Base-by-base conservation (phyloP, 2,329 filamentous ascomycete species). In the Clonostachys rosea region DNA sequence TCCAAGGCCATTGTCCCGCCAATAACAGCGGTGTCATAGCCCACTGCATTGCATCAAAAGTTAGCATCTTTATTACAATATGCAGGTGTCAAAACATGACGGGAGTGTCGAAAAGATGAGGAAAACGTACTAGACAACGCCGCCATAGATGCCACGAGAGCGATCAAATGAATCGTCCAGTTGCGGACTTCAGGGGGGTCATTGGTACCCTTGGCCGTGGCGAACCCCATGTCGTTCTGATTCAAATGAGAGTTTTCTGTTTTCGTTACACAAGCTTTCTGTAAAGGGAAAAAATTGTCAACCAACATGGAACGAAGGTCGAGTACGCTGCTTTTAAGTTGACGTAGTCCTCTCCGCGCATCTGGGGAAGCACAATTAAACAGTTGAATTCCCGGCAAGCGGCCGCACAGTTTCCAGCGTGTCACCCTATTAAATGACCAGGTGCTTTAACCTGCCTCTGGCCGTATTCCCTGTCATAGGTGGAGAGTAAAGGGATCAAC, bases 191-290 rank as follows among this genome's bases (percentile, higher is more conserved):
- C 61, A 39, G 61, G 59, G 51, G 61, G 61, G 51, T 64, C 61
- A 45, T 55, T 53, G 40, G 61, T 63, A 50, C 61, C 65, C 61
- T 71, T 73, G 42, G 65, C 61, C 24, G 24, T 52, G 61, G 59
- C 50, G 60, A 64, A 53, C 55, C 63, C 47, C 47, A 48, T 17
- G 37, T 43, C 47, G 45, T 48, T 40, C 40, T 34, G 10, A 39
- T 12, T 16, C 6, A 36, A 34, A 8, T 43, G 4, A 16, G 24
- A 30, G n/a, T 43, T 16, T 34, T 20, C 16, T 43, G 3, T 9
- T 30, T 43, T 10, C 4, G 11, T 13, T 40, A 30, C 9, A 30
- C 9, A 30, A 30, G 9, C 24, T 10, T 30, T 30, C 9, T 30
- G 9, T 30, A 10, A 30, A 30, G 8, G 24, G 4, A 3, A 10